phyloP scores from a whole-genome alignment of 805 yeast species.

The Candida yuanshanica region DNA sequence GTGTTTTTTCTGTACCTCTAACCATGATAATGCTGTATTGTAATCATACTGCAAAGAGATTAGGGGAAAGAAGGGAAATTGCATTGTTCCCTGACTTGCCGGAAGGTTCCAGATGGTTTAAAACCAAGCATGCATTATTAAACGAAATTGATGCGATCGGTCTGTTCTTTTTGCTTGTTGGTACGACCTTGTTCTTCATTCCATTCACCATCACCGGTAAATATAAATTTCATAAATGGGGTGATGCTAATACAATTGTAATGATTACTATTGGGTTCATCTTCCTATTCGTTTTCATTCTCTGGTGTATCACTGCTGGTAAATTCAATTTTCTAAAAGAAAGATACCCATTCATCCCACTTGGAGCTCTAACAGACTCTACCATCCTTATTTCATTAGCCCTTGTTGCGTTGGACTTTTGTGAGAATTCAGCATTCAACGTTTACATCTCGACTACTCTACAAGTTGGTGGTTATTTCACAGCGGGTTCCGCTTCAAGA shows the following conservation, averaged over 20 bases:
- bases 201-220: conserved; percentile 26
- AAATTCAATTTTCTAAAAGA: conserved; percentile 6
- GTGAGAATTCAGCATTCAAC: conserved; percentile 23
- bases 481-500: conserved; percentile 26
- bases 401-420: conserved; percentile 21
- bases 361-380: conserved; percentile 16
- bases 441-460: conserved; percentile 23
- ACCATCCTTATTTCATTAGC: conserved; percentile 19
- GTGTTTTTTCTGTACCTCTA: conserved; percentile 19
- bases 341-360: conserved; percentile 23
- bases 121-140: conserved; percentile 10
- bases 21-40: conserved; percentile 20
- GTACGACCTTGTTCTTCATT: conserved; percentile 23
- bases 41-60: conserved; percentile 15
- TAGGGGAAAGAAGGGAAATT: conserved; percentile 10
- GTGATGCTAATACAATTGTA: conserved; percentile 17
- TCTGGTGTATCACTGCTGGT: conserved; percentile 18
- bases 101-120: conserved; percentile 13
- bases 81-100: conserved; percentile 14
- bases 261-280: conserved; percentile 25
- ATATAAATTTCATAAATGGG: conserved; percentile 19
- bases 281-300: conserved; percentile 11
- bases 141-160: conserved; percentile 23
- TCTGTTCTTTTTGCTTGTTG: conserved; percentile 15
- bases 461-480: conserved; percentile 27